A percentile compares a stretch with the other conserved stretches of the same genome.
phyloP scores from a whole-genome alignment of 108 stramenopile genomes.

The Stephanodiscus triporus region DNA sequence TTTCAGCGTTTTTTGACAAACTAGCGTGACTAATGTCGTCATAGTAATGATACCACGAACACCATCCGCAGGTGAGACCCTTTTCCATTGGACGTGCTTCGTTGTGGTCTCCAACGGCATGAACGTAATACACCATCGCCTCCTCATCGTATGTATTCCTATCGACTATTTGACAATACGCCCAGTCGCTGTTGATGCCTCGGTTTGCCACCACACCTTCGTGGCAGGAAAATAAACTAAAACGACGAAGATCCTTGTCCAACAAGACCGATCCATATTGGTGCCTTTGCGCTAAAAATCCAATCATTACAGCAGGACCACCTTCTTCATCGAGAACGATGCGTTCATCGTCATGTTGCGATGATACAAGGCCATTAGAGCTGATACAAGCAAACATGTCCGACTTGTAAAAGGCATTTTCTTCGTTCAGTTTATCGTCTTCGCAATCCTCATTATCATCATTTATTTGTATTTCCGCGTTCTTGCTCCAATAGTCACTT shows the following conservation, averaged over 20 bases:
- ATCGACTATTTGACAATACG: conserved; percentile 74
- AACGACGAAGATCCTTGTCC: conserved; percentile 54
- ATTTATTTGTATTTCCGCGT: conserved; percentile 1
- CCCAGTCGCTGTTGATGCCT: conserved; percentile 76
- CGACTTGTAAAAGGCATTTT: conserved; percentile 63
- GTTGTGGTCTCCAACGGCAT: conserved; percentile 77
- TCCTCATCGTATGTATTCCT: conserved; percentile 86
- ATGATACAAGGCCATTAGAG: conserved; percentile 50
- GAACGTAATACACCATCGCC: conserved; percentile 86
- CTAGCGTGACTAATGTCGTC: conserved; percentile 80
- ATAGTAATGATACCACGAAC: conserved; percentile 95
- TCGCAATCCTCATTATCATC: not conserved
- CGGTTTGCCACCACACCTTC: conserved; percentile 58
- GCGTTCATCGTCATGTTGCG: conserved; percentile 31
- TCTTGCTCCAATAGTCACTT: conserved; percentile 16
- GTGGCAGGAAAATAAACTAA: conserved; percentile 73
- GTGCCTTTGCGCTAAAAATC: conserved; percentile 84
- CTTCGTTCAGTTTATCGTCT: conserved; percentile 29
- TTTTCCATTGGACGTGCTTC: conserved; percentile 75
- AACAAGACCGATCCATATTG: conserved; percentile 82
- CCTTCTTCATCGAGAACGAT: conserved; percentile 79
- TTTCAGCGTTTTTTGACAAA: conserved; percentile 74
- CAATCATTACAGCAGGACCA: conserved; percentile 84
- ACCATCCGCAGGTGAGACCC: conserved; percentile 88
- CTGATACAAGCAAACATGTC: conserved; percentile 87